A percentile compares a stretch with the other conserved stretches of the same genome.
phyloP scores from a whole-genome alignment of 306 rosid genomes.

The Glycyrrhiza uralensis region DNA sequence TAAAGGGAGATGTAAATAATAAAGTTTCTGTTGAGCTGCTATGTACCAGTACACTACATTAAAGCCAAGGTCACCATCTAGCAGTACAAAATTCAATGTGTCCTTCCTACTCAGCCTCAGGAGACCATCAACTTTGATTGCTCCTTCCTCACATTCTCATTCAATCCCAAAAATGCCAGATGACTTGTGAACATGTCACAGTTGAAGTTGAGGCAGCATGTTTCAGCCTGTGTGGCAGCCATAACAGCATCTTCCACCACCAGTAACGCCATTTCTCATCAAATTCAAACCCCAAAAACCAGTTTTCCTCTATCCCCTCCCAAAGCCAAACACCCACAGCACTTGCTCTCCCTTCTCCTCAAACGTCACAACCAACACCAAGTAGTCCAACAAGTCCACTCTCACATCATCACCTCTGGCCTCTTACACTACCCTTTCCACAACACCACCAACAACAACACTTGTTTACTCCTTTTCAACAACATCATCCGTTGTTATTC shows the following conservation, averaged over 20 bases:
- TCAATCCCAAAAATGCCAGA: no score
- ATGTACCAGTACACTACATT: no score
- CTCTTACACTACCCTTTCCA: slow-evolving; percentile 22
- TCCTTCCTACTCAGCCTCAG: no score
- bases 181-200: slow-evolving; percentile 4
- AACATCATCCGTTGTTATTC: slow-evolving; percentile 47
- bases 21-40: no score
- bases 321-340: slow-evolving; percentile 26
- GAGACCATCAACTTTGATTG: no score
- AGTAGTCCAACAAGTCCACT: slow-evolving; percentile 43
- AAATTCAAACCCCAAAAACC: neutral
- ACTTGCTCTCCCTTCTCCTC: slow-evolving; percentile 45
- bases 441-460: neutral
- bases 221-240: slow-evolving; percentile 7
- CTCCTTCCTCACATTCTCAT: no score
- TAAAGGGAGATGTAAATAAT: no score
- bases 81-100: no score
- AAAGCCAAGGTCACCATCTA: no score
- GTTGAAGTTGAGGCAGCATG: slow-evolving; percentile 10
- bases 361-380: slow-evolving; percentile 32
- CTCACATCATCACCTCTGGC: slow-evolving; percentile 47
- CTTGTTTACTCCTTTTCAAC: slow-evolving; percentile 49
- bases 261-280: neutral
- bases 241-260: neutral
- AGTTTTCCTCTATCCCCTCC: neutral